Evolutionary conservation across 192 early-diverging fungal genomes (phyloP).

Genomic region (Umbelopsis vinacea): DNA sequence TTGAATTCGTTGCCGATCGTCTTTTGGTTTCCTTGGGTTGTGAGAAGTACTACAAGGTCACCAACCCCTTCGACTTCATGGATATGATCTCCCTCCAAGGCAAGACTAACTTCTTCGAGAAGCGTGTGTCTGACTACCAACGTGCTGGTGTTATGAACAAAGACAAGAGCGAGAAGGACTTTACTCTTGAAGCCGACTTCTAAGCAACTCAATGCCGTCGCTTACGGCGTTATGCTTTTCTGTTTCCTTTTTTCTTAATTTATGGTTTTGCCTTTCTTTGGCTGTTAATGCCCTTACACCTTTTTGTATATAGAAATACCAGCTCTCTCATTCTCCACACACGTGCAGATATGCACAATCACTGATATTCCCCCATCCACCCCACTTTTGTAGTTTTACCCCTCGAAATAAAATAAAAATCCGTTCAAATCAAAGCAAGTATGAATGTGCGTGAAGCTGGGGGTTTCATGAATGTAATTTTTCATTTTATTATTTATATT

Average conservation of each 20-base stretch:
- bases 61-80: slow-evolving; percentile 99
- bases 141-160: slow-evolving; percentile 87
- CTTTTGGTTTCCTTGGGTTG: slow-evolving; percentile 88
- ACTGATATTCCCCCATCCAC: not conserved
- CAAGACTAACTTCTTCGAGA: slow-evolving; percentile 99
- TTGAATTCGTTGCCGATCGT: slow-evolving; percentile 98
- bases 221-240: too few species aligned
- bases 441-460: too few species aligned
- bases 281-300: too few species aligned
- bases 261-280: too few species aligned
- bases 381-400: slow-evolving; percentile 15
- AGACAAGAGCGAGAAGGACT: slow-evolving; percentile 65
- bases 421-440: too few species aligned
- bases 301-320: slow-evolving; percentile 15
- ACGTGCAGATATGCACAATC: not conserved
- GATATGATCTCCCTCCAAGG: slow-evolving; percentile 97
- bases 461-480: too few species aligned
- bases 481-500: too few species aligned
- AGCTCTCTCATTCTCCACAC: not conserved
- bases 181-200: slow-evolving; percentile 84
- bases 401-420: not conserved
- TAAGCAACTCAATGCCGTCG: slow-evolving; percentile 36
- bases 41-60: slow-evolving; percentile 79
- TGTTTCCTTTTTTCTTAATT: too few species aligned
- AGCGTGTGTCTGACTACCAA: slow-evolving; percentile 95